Evolutionary conservation across 2,329 filamentous ascomycete species (phyloP).

Genomic region (Aureobasidium sp.): DNA sequence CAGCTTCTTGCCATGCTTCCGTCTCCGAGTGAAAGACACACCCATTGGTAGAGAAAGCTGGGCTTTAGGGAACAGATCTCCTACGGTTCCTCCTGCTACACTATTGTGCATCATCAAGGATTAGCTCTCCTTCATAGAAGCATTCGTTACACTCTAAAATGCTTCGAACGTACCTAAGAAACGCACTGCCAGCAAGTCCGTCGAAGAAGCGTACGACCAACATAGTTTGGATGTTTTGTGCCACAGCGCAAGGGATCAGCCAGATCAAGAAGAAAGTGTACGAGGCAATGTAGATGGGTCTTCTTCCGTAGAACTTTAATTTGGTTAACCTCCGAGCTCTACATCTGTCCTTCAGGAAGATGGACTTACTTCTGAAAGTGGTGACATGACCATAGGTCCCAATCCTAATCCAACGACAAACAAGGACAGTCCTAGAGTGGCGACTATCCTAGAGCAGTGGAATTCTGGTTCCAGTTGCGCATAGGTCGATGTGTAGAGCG

Average conservation of each 20-base stretch:
- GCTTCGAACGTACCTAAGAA: constrained; percentile 31
- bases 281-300: constrained; percentile 69
- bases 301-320: constrained; percentile 65
- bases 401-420: constrained; percentile 69
- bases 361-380: constrained; percentile 39
- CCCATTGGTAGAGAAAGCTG: constrained; percentile 76
- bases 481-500: constrained; percentile 84
- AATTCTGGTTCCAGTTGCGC: constrained; percentile 68
- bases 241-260: constrained; percentile 72
- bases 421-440: constrained; percentile 69
- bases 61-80: constrained; percentile 63
- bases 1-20: neutral
- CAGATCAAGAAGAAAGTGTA: constrained; percentile 68
- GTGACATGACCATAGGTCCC: constrained; percentile 49
- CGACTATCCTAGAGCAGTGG: constrained; percentile 59
- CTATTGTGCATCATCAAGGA: constrained; percentile 16
- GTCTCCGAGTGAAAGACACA: constrained; percentile 18
- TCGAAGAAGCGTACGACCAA: constrained; percentile 70
- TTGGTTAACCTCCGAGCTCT: neutral
- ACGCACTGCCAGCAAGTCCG: constrained; percentile 58
- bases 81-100: constrained; percentile 78
- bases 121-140: neutral
- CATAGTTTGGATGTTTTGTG: constrained; percentile 72
- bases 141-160: neutral
- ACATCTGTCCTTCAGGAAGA: neutral